Conservation (phyloP, 352 stramenopile genomes). For the Thraustochytrium striatum region DNA sequence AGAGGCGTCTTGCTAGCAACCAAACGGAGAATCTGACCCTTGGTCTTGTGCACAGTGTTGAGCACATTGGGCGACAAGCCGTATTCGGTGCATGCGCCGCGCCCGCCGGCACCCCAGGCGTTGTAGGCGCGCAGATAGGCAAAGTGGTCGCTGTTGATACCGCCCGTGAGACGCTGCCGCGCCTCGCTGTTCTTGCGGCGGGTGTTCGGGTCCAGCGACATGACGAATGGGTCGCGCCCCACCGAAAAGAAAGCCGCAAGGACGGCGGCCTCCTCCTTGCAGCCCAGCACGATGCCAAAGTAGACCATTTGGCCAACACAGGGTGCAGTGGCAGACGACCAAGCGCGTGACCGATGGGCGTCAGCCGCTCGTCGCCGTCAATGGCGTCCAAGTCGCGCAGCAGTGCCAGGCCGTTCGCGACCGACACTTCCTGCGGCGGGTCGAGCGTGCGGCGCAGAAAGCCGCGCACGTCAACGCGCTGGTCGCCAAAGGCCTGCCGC, state of each 20-base stretch:
- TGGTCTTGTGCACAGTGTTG: slow-evolving; percentile 15
- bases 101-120: background rate
- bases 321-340: slow-evolving; percentile 32
- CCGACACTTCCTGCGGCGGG: slow-evolving; percentile 16
- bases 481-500: background rate
- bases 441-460: slow-evolving; percentile 34
- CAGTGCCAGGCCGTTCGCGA: slow-evolving; percentile 26
- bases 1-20: slow-evolving; percentile 1
- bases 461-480: slow-evolving; percentile 3
- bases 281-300: slow-evolving; percentile 23
- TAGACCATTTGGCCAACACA: slow-evolving; percentile 30
- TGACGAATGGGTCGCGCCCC: slow-evolving; percentile 37
- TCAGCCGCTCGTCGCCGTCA: slow-evolving; percentile 32
- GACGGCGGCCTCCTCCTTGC: slow-evolving; percentile 33
- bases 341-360: slow-evolving; percentile 1
- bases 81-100: slow-evolving; percentile 5
- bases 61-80: slow-evolving; percentile 25
- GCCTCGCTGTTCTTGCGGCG: slow-evolving; percentile 3
- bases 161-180: slow-evolving; percentile 1
- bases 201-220: background rate
- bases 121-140: slow-evolving; percentile 16
- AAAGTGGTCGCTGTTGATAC: background rate
- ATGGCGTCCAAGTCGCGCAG: slow-evolving; percentile 25
- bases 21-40: background rate
- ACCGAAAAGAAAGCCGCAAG: slow-evolving; percentile 33